Base-by-base conservation (phyloP, 306 rosid genomes). In the Vachellia pachyceras region DNA sequence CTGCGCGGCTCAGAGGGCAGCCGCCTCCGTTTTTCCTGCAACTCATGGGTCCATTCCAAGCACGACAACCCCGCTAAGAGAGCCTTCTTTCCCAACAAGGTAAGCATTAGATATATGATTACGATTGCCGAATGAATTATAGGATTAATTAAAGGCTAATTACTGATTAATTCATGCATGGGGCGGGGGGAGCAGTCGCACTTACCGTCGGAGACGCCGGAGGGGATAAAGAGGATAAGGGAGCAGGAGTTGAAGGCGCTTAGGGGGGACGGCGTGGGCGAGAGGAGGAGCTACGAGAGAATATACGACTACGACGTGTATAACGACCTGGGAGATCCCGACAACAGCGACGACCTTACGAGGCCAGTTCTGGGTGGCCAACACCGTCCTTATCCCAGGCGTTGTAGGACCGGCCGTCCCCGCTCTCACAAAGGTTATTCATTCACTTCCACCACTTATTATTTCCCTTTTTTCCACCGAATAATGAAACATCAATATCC, bases 41-140 rank as follows among this genome's bases (percentile, higher is more conserved):
- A 84, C 17, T 94, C 97, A 0, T 94, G 98, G 98, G 73, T 94
- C 35, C 95, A 90, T 37, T 87, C 98, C 54, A 91, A 92, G 85
- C 13, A 15, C 18, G 86, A 90, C 39, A 40, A 78, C 81, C 92
- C 94, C 17, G 73, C 13, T 0, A 90, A 85, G 40, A 89, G 97
- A 49, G 87, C 90, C 4, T 88, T 91, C 87, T 94, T 92, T 89
- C 23, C 91, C 22, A 79, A 84, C 85, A 83, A 92, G 98, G 98
- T 89, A 57, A 20, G 5, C 1, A 57, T 7, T 5, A 14, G 13
- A 47, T 47, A 14, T 47, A 3, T 47, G 5, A 45, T 47, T 14
- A 47, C 17, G 0, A 14, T 50, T 14, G 33, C 33, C 33, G 1
- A 29, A 29, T 29, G 33, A 29, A 29, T 29, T 29, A 29, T 29